phyloP scores from a whole-genome alignment of 2,329 filamentous ascomycete genomes.

The Cryphonectria naterciae region DNA sequence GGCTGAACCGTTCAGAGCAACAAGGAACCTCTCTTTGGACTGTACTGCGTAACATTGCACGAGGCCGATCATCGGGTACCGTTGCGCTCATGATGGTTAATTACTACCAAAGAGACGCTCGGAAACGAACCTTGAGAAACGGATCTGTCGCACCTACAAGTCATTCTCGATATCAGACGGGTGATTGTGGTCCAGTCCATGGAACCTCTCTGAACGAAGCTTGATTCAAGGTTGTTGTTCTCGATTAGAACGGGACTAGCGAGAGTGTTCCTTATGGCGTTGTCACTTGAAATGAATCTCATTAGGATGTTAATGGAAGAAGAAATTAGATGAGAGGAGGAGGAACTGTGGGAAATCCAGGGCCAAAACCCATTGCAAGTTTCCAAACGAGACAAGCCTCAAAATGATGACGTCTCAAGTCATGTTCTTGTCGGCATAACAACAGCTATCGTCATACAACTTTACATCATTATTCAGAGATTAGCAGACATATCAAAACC shows the following conservation, averaged over 20 bases:
- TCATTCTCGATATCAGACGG: background rate
- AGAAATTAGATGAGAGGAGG: too few relatives aligned
- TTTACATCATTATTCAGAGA: background rate
- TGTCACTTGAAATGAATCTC: background rate
- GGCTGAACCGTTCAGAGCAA: too few relatives aligned
- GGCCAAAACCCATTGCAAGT: too few relatives aligned
- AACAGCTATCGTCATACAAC: background rate
- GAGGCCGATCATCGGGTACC: background rate
- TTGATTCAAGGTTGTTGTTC: too few relatives aligned
- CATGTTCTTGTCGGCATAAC: background rate
- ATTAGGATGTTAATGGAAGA: background rate
- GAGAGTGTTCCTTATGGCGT: too few relatives aligned
- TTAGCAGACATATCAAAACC: background rate
- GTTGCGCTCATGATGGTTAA: background rate
- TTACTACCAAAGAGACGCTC: background rate
- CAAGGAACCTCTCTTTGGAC: background rate
- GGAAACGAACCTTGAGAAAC: background rate
- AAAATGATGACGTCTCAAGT: background rate
- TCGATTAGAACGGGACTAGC: too few relatives aligned
- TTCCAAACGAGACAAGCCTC: background rate
- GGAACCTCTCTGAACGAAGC: background rate
- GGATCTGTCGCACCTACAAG: background rate
- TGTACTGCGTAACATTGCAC: background rate
- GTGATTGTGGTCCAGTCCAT: background rate
- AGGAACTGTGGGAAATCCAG: too few relatives aligned